These are phyloP conservation scores for Salinomyces thailandicus DNA, from an alignment of 2,329 filamentous ascomycete genomes.

Conservation along the genomic window DNA sequence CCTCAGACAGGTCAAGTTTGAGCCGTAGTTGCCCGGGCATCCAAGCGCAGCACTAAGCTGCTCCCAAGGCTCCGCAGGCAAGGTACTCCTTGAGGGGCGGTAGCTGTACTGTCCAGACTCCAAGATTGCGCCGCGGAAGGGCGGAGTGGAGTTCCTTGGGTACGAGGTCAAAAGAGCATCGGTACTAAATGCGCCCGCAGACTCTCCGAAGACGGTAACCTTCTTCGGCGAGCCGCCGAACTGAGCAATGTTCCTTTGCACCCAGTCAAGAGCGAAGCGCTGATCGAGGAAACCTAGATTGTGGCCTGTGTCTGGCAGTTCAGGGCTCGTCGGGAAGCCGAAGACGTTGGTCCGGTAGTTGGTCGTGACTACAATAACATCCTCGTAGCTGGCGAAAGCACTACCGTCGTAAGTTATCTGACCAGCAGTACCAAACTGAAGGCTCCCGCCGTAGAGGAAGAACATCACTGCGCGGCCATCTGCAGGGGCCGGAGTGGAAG, in stretches of 20 bases:
- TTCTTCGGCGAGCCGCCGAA: constrained; percentile 30
- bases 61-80: constrained; percentile 14
- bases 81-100: constrained; percentile 8
- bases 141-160: constrained; percentile 16
- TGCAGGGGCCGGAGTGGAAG: constrained; percentile 18
- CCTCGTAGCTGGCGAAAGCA: constrained; percentile 24
- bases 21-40: constrained; percentile 18
- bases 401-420: constrained; percentile 24
- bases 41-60: constrained; percentile 17
- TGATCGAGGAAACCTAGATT: constrained; percentile 32
- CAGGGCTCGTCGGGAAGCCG: constrained; percentile 30
- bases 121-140: constrained; percentile 27
- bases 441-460: constrained; percentile 27
- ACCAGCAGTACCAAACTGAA: constrained; percentile 23
- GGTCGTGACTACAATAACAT: constrained; percentile 26
- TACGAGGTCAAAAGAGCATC: constrained; percentile 25
- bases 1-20: constrained; percentile 22
- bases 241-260: constrained; percentile 26
- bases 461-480: constrained; percentile 25
- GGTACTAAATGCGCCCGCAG: constrained; percentile 23
- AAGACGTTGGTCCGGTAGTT: constrained; percentile 32
- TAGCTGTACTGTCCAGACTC: constrained; percentile 24
- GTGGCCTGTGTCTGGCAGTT: constrained; percentile 23
- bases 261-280: constrained; percentile 28
- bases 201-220: constrained; percentile 29